These are phyloP conservation scores for Linnemannia hyalina DNA, from an alignment of 192 early-diverging fungal genomes.

Conservation along the genomic window DNA sequence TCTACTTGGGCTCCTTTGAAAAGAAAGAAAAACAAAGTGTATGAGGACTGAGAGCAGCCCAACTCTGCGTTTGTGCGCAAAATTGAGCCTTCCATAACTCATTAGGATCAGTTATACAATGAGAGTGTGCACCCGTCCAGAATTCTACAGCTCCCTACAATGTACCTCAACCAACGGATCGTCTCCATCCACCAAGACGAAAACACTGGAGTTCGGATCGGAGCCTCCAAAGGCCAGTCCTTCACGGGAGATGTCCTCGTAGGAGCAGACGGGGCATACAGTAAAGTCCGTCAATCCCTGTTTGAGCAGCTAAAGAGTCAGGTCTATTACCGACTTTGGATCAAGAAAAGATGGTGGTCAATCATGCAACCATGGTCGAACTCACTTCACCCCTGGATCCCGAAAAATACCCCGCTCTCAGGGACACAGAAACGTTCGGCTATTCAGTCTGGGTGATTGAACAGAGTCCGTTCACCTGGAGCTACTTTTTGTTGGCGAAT, in stretches of 20 bases:
- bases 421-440: not conserved
- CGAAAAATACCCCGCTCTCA: not conserved
- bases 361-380: slow-evolving; percentile 5
- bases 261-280: slow-evolving; percentile 39
- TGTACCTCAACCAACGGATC: slow-evolving; percentile 27
- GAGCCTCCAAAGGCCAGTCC: slow-evolving; percentile 9
- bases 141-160: slow-evolving; percentile 6
- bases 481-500: not conserved
- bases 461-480: not conserved
- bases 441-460: not conserved
- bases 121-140: slow-evolving; percentile 2
- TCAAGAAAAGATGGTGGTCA: not conserved
- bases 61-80: no score
- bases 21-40: no score
- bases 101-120: not conserved
- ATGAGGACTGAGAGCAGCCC: no score
- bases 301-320: slow-evolving; percentile 1
- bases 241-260: slow-evolving; percentile 35
- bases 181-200: slow-evolving; percentile 6
- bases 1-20: no score
- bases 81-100: not conserved
- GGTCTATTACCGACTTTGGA: not conserved
- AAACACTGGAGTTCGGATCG: slow-evolving; percentile 16
- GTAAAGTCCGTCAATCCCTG: slow-evolving; percentile 17
- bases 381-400: slow-evolving; percentile 15